phyloP scores from a whole-genome alignment of 2,329 filamentous ascomycete species.

The Colletotrichum camelliae region DNA sequence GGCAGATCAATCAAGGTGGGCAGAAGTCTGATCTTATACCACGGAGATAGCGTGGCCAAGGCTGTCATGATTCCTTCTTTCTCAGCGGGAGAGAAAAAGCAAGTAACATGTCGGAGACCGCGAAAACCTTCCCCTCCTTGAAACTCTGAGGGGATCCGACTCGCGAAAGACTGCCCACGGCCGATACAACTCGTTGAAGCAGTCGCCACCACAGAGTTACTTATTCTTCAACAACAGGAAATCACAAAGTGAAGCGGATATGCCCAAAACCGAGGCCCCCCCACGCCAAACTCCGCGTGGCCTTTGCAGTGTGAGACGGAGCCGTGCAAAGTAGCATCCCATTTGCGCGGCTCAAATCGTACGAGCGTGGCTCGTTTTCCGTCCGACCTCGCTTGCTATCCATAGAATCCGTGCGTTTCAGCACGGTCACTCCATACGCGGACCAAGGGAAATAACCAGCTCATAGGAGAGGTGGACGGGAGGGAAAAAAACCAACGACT shows the following conservation, averaged over 20 bases:
- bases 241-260: neutral
- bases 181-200: neutral
- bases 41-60: neutral
- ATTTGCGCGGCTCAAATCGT: neutral
- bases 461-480: neutral
- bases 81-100: neutral
- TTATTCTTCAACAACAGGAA: neutral
- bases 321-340: neutral
- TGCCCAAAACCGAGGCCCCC: neutral
- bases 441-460: neutral
- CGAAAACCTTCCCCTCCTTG: neutral
- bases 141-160: neutral
- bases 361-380: neutral
- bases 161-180: neutral
- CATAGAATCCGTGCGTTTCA: constrained; percentile 12
- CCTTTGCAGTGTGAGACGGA: neutral
- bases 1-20: neutral
- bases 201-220: neutral
- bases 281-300: neutral
- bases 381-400: neutral
- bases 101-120: neutral
- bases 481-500: neutral
- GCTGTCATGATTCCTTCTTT: neutral
- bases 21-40: neutral
- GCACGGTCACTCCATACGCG: neutral